phyloP scores from a whole-genome alignment of 1,284 basidiomycete species.

The Tilletia horrida region DNA sequence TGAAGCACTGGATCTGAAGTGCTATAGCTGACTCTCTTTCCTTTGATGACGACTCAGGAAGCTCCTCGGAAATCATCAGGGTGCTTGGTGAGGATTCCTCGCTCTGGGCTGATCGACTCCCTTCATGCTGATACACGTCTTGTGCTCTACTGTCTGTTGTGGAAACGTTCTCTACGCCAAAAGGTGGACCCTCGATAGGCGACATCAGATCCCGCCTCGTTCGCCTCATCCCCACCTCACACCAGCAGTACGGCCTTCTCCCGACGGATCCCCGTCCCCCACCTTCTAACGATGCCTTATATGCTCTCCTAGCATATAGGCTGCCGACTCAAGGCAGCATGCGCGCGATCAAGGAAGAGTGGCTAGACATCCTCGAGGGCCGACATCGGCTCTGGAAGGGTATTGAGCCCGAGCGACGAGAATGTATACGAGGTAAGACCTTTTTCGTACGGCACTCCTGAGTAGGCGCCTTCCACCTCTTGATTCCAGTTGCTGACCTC shows the following conservation, averaged over 20 bases:
- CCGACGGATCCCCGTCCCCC: slow-evolving; percentile 20
- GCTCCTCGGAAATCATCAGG: slow-evolving; percentile 65
- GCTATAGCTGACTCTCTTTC: slow-evolving; percentile 57
- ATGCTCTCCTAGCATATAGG: slow-evolving; percentile 73
- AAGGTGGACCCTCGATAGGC: slow-evolving; percentile 49
- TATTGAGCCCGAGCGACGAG: slow-evolving; percentile 86
- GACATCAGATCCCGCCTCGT: slow-evolving; percentile 71
- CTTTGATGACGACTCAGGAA: background rate
- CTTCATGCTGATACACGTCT: slow-evolving; percentile 14
- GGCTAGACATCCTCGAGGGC: slow-evolving; percentile 90
- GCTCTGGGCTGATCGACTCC: slow-evolving; percentile 31
- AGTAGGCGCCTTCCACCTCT: no score
- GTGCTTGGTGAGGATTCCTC: slow-evolving; percentile 60
- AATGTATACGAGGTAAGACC: slow-evolving; percentile 73
- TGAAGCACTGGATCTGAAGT: slow-evolving; percentile 59
- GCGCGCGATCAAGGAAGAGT: slow-evolving; percentile 76
- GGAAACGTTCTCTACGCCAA: no score
- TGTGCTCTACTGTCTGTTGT: no score
- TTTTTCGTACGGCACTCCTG: background rate
- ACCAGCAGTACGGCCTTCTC: slow-evolving; percentile 57
- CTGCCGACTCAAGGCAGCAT: slow-evolving; percentile 69
- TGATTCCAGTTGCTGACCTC: background rate
- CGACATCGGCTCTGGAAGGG: slow-evolving; percentile 77
- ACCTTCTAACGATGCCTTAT: slow-evolving; percentile 61
- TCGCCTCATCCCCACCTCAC: slow-evolving; percentile 68